phyloP scores from a whole-genome alignment of 371 early-diverging fungal species.

The Mucor indicus region DNA sequence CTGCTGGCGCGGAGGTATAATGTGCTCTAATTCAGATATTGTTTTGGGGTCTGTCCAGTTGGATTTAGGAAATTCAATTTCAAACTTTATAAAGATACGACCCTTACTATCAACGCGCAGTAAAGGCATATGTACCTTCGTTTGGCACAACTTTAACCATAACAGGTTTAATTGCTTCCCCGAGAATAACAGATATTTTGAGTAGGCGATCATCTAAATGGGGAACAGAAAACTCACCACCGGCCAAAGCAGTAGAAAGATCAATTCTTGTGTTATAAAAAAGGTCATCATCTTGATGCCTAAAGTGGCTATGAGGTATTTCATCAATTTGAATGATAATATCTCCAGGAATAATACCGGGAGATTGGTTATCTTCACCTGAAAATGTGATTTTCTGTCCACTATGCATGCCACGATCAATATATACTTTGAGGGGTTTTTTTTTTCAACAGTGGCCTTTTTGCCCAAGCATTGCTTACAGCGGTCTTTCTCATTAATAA shows the following conservation, averaged over 20 bases:
- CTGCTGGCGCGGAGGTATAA: slow-evolving; percentile 61
- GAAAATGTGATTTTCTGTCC: slow-evolving; percentile 89
- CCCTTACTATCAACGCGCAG: slow-evolving; percentile 87
- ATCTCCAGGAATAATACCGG: slow-evolving; percentile 73
- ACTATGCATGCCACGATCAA: slow-evolving; percentile 93
- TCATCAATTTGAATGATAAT: slow-evolving; percentile 88
- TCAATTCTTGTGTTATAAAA: slow-evolving; percentile 79
- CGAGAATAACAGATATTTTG: slow-evolving; percentile 79
- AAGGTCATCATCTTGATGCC: slow-evolving; percentile 85
- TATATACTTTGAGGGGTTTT: slow-evolving; percentile 79
- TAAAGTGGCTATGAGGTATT: slow-evolving; percentile 80
- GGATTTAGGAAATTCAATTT: slow-evolving; percentile 82
- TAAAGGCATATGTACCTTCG: slow-evolving; percentile 94
- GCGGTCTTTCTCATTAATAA: slow-evolving; percentile 81
- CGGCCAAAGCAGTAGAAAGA: slow-evolving; percentile 87
- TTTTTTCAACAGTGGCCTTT: slow-evolving; percentile 72
- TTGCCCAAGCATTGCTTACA: slow-evolving; percentile 86
- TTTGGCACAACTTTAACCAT: slow-evolving; percentile 66
- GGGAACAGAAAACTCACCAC: slow-evolving; percentile 81
- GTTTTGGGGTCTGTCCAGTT: slow-evolving; percentile 71
- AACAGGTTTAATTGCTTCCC: slow-evolving; percentile 85
- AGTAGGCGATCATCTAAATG: slow-evolving; percentile 91
- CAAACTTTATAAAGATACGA: slow-evolving; percentile 84
- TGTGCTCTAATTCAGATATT: slow-evolving; percentile 59
- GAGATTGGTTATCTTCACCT: slow-evolving; percentile 87